Evolutionary conservation across 148 eudicot genomes (phyloP).

Genomic region (Simmondsia chinensis): DNA sequence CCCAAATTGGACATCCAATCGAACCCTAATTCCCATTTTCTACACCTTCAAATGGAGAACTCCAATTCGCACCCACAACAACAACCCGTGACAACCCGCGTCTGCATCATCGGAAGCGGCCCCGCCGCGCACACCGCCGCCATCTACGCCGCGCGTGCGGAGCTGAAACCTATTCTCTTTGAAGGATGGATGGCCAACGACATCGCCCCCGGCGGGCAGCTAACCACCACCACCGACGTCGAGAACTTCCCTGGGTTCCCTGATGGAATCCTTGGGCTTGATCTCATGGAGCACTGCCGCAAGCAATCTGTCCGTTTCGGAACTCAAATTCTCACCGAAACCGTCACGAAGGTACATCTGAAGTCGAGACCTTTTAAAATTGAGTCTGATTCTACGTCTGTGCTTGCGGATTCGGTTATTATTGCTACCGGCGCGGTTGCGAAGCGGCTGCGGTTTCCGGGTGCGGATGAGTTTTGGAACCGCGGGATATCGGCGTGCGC

Average conservation of each 20-base stretch:
- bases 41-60: too few species aligned
- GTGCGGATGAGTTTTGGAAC: constrained; percentile 63
- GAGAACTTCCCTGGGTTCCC: constrained; percentile 94
- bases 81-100: constrained; percentile 29
- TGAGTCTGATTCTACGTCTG: constrained; percentile 26
- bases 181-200: constrained; percentile 95
- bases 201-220: constrained; percentile 89
- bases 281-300: constrained; percentile 45
- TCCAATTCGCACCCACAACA: too few species aligned
- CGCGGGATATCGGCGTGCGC: constrained; percentile 41
- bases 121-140: constrained; percentile 96
- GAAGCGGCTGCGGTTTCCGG: constrained; percentile 40
- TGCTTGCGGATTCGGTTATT: constrained; percentile 65
- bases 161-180: constrained; percentile 69
- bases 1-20: too few species aligned
- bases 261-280: constrained; percentile 45
- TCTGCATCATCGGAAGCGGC: constrained; percentile 85
- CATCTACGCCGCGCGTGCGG: constrained; percentile 80
- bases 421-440: constrained; percentile 88
- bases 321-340: constrained; percentile 53
- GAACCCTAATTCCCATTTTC: too few species aligned
- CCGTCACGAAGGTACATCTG: constrained; percentile 54
- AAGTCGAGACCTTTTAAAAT: constrained; percentile 36
- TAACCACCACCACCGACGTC: constrained; percentile 85
- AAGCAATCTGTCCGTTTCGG: constrained; percentile 46